Percentiles rank a stretch among this genome's conserved stretches.
These are phyloP conservation scores for Friedmanniomyces simplex DNA, from an alignment of 495 filamentous ascomycete genomes.

Conservation along the genomic window DNA sequence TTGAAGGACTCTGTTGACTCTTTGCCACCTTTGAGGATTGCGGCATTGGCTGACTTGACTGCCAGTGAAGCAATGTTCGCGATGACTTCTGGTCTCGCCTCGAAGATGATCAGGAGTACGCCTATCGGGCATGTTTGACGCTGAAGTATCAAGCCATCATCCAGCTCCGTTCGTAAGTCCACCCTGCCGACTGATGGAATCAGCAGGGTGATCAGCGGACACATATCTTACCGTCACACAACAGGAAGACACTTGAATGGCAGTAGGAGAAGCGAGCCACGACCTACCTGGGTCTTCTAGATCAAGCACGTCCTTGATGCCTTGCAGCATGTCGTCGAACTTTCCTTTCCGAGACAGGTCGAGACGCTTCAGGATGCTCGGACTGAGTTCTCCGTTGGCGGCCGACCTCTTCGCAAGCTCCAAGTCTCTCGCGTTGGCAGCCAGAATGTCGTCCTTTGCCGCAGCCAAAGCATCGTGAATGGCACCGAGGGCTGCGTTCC, in stretches of 20 bases:
- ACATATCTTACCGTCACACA: not conserved
- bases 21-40: slow-evolving; percentile 93
- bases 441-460: slow-evolving; percentile 64
- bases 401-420: slow-evolving; percentile 60
- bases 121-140: slow-evolving; percentile 89
- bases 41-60: slow-evolving; percentile 94
- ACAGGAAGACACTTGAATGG: not conserved
- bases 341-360: slow-evolving; percentile 79
- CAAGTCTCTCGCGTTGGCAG: slow-evolving; percentile 76
- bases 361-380: slow-evolving; percentile 81
- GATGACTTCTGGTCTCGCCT: slow-evolving; percentile 96
- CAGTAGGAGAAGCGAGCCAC: not conserved
- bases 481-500: slow-evolving; percentile 74
- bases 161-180: slow-evolving; percentile 70
- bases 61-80: slow-evolving; percentile 94
- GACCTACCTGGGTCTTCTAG: slow-evolving; percentile 77
- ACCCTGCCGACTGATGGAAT: slow-evolving; percentile 61
- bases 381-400: slow-evolving; percentile 60
- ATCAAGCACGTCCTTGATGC: slow-evolving; percentile 78
- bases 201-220: slow-evolving; percentile 17
- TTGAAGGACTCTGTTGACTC: slow-evolving; percentile 90
- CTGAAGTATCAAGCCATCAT: slow-evolving; percentile 75
- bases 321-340: slow-evolving; percentile 95
- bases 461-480: slow-evolving; percentile 61
- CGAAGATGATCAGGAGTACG: slow-evolving; percentile 93